These are phyloP conservation scores for Trichoderma sp. DNA, from an alignment of 2,329 filamentous ascomycete species.

Conservation along the genomic window DNA sequence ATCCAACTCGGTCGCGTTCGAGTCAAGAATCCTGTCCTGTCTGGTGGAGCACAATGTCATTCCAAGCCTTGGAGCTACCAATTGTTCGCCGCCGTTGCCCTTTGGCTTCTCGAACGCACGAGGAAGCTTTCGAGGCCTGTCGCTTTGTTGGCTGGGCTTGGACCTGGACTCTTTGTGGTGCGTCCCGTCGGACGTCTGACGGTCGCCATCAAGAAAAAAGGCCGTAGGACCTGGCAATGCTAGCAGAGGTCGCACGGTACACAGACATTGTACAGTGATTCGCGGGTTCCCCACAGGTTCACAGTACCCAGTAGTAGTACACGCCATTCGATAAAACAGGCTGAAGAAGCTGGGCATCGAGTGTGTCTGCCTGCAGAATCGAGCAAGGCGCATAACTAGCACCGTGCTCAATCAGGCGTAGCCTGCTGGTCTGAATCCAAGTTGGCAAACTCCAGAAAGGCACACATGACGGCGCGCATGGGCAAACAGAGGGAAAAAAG, in stretches of 20 bases:
- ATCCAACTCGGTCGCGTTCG: conserved; percentile 15
- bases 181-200: background rate
- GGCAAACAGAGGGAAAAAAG: background rate
- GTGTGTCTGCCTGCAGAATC: conserved; percentile 13
- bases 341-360: background rate
- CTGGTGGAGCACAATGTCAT: conserved; percentile 9
- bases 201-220: background rate
- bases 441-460: background rate
- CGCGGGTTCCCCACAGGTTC: conserved; percentile 3
- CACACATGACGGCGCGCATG: background rate
- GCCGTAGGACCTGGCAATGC: background rate
- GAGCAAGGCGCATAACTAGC: conserved; percentile 9
- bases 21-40: conserved; percentile 3
- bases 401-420: background rate
- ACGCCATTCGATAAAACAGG: background rate
- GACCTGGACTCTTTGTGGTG: background rate
- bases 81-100: background rate
- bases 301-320: background rate
- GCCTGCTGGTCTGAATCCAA: background rate
- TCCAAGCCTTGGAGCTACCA: conserved; percentile 16
- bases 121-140: background rate
- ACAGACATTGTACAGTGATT: background rate
- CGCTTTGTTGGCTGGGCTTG: background rate
- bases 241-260: background rate
- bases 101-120: conserved; percentile 13